Conservation (phyloP, 2,329 filamentous ascomycete species). For the Knoxdaviesia proteae region DNA sequence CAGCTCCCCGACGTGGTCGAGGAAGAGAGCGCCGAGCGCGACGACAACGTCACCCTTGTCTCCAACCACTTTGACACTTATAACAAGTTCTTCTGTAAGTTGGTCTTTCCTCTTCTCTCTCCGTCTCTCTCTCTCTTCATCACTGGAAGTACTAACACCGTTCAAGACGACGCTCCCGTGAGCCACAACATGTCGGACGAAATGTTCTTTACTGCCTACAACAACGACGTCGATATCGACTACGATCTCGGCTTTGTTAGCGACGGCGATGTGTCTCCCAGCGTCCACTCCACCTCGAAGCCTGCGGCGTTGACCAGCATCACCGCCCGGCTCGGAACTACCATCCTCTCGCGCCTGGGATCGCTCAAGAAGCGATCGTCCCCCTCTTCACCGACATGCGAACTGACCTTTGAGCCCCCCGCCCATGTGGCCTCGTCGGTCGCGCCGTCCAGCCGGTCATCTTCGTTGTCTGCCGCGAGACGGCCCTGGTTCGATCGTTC, state of each 20-base stretch:
- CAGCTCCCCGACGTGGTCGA: constrained; percentile 68
- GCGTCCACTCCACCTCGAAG: no score
- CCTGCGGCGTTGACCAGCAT: constrained; percentile 19
- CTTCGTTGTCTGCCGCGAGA: constrained; percentile 47
- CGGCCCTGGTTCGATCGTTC: constrained; percentile 21
- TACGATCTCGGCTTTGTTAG: constrained; percentile 49
- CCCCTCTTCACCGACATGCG: constrained; percentile 47
- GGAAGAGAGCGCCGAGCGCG: constrained; percentile 47
- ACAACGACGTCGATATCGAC: constrained; percentile 27
- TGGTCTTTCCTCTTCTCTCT: constrained; percentile 1
- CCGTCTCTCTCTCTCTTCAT: background rate
- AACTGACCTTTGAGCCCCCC: constrained; percentile 62
- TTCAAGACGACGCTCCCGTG: constrained; percentile 33
- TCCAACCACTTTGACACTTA: constrained; percentile 39
- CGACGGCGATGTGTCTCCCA: constrained; percentile 34
- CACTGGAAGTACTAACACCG: constrained; percentile 6
- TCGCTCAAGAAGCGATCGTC: constrained; percentile 14
- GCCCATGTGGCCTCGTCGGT: constrained; percentile 32
- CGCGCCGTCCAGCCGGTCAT: constrained; percentile 55
- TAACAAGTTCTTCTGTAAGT: constrained; percentile 40
- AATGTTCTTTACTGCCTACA: constrained; percentile 16
- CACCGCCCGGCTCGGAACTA: constrained; percentile 23
- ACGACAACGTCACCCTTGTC: constrained; percentile 33
- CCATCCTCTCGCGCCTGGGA: constrained; percentile 27
- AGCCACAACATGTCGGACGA: constrained; percentile 25